Base-by-base conservation (phyloP, 441 rosid species). In the Jatropha multifida region DNA sequence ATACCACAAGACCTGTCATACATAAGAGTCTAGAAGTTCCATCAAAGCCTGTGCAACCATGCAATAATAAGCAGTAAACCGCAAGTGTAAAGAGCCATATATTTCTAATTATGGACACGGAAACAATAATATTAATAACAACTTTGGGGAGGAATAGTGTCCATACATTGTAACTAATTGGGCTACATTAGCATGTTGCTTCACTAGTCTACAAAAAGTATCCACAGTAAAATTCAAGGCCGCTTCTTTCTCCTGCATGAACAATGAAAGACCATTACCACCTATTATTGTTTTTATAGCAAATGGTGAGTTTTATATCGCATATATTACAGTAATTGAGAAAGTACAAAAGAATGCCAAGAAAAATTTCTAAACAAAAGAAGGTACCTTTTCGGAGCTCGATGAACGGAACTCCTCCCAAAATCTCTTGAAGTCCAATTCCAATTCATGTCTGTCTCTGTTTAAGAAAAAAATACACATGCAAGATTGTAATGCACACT, bases 391-490 rank as follows among this genome's bases (percentile, higher is more conserved):
- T 85, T 96, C 99, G 15, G 93, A 94, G 86, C 90, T 90, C 79
- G 97, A 96, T 83, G 99, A 92, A 78, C 98, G 98, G 84, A 96
- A 96, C 85, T 96, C 97, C 85, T 96, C 98, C 99, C 99, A 94
- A 73, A 87, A 89, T 85, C 98, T 96, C 85, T 94, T 96, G 83
- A 96, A 93, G 87, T 96, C 98, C 97, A 92, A 82, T 83, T 96
- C 98, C 96, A 93, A 77, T 81, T 93, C 99, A 88, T 90, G 88
- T 78, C 88, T 86, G 74, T 86, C 94, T 82, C 99, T 94, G 92
- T 77, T 81, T 64, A 76, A 3, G 5, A 61, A 46, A 11, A 48
- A 14, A 15, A 60, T n/a, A 4, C 2, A 59, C 0, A 3, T 3
- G 14, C 18, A 13, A 59, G 68, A 27, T 44, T 26, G 23, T 15